Conservation (phyloP, 768 basidiomycete species). For the Mrakia frigida region DNA sequence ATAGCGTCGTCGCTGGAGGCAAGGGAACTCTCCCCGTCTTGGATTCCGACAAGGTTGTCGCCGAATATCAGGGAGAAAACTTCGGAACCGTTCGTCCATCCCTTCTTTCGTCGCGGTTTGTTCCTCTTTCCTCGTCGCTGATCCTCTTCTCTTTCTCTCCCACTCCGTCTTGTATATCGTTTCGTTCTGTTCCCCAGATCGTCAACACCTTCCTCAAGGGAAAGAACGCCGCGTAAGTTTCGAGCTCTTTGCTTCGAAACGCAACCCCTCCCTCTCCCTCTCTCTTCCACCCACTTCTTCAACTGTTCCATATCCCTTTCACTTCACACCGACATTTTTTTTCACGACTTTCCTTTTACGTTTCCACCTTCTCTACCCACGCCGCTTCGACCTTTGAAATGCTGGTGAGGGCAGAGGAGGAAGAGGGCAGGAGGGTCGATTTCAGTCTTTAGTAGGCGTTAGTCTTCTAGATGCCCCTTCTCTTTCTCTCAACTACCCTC, state of each 20-base stretch:
- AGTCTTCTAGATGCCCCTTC: too few relatives aligned
- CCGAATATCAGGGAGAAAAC: not conserved
- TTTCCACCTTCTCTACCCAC: not conserved
- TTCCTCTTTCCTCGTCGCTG: too few relatives aligned
- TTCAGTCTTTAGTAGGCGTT: too few relatives aligned
- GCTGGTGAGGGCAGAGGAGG: not conserved
- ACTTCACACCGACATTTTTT: not conserved
- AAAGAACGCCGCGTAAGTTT: constrained; percentile 25
- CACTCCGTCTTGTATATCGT: too few relatives aligned
- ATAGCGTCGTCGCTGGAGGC: constrained; percentile 16
- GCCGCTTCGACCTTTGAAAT: not conserved
- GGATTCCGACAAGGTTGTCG: constrained; percentile 27
- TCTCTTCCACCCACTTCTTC: not conserved
- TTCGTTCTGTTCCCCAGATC: not conserved
- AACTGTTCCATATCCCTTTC: not conserved
- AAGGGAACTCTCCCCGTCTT: constrained; percentile 28
- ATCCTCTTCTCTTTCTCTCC: not conserved
- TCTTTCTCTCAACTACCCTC: too few relatives aligned
- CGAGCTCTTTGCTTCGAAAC: too few relatives aligned
- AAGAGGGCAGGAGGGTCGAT: not conserved
- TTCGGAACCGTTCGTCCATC: not conserved
- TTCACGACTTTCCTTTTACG: not conserved
- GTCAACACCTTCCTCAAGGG: constrained; percentile 22
- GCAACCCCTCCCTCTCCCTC: not conserved
- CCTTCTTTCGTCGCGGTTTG: not conserved